Percentiles rank a stretch among this genome's conserved stretches.
Conservation (phyloP, 2,329 filamentous ascomycete species). For the Diaporthe citri region DNA sequence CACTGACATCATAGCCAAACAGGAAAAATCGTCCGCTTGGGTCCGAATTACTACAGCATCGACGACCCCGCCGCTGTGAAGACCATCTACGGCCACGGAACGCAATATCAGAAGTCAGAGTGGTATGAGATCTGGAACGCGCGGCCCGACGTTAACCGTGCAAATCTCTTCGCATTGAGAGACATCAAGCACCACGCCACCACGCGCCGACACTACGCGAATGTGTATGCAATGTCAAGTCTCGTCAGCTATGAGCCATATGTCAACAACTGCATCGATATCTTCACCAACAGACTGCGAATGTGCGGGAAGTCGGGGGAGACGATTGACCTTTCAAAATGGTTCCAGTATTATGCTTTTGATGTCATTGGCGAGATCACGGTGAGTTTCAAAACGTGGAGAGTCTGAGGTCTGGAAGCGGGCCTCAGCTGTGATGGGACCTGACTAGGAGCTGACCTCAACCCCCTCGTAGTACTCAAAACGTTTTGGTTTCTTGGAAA, state of each 20-base stretch:
- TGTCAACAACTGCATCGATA: slow-evolving; percentile 59
- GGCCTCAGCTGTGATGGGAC: neutral
- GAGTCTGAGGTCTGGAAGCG: neutral
- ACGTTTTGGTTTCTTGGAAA: slow-evolving; percentile 59
- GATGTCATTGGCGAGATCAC: slow-evolving; percentile 67
- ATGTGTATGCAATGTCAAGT: slow-evolving; percentile 61
- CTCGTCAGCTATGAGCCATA: slow-evolving; percentile 62
- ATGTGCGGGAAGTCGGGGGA: slow-evolving; percentile 49
- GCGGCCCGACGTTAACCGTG: neutral
- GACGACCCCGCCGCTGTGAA: slow-evolving; percentile 25
- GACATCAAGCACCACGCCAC: slow-evolving; percentile 53
- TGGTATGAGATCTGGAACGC: slow-evolving; percentile 25
- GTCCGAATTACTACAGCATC: slow-evolving; percentile 33
- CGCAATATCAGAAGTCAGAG: slow-evolving; percentile 17
- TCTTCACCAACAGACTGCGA: slow-evolving; percentile 53
- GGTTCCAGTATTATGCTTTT: slow-evolving; percentile 62
- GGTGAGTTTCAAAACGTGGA: neutral
- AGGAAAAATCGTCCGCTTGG: slow-evolving; percentile 37
- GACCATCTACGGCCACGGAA: slow-evolving; percentile 36
- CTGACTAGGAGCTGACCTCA: slow-evolving; percentile 54
- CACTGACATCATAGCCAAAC: neutral
- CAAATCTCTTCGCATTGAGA: slow-evolving; percentile 49
- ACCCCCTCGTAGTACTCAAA: slow-evolving; percentile 65
- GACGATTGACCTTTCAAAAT: slow-evolving; percentile 54
- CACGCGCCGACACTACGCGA: slow-evolving; percentile 55